phyloP scores from a whole-genome alignment of 768 basidiomycete species.

The Nevesoporus exiguus region DNA sequence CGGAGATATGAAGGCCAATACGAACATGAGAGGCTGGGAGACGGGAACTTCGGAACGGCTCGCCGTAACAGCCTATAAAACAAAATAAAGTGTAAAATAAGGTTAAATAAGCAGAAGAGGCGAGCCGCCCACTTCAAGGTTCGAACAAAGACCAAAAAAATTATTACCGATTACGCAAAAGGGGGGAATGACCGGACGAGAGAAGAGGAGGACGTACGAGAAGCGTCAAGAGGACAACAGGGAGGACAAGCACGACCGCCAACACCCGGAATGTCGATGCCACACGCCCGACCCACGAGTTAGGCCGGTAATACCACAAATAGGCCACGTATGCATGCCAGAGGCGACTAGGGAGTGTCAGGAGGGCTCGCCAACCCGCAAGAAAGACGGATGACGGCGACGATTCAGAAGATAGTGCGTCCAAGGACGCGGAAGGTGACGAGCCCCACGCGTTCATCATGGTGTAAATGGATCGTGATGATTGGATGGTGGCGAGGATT shows the following conservation, averaged over 20 bases:
- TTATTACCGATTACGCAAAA: slow-evolving; percentile 11
- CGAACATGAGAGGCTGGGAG: not conserved
- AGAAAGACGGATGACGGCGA: slow-evolving; percentile 22
- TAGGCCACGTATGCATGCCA: slow-evolving; percentile 62
- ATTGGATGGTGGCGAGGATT: not conserved
- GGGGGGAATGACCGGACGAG: not conserved
- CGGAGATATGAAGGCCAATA: slow-evolving; percentile 17
- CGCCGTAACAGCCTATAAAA: slow-evolving; percentile 7
- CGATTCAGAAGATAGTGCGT: slow-evolving; percentile 2
- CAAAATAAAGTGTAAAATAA: slow-evolving; percentile 6
- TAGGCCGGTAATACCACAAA: slow-evolving; percentile 59
- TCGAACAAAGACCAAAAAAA: slow-evolving; percentile 4
- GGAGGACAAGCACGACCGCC: slow-evolving; percentile 47
- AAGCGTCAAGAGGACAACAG: slow-evolving; percentile 59
- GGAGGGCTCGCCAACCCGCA: slow-evolving; percentile 3
- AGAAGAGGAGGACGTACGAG: slow-evolving; percentile 50
- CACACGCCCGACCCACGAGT: slow-evolving; percentile 64
- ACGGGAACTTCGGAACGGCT: slow-evolving; percentile 11
- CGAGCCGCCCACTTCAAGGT: slow-evolving; percentile 3
- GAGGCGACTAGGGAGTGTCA: slow-evolving; percentile 37
- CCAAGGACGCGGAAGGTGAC: slow-evolving; percentile 6
- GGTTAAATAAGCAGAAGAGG: slow-evolving; percentile 5
- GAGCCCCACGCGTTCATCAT: slow-evolving; percentile 10
- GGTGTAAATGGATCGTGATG: slow-evolving; percentile 9
- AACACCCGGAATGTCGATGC: slow-evolving; percentile 65